Evolutionary conservation across 176 grass and related monocot species (phyloP).

Genomic region (Themeda triandra): DNA sequence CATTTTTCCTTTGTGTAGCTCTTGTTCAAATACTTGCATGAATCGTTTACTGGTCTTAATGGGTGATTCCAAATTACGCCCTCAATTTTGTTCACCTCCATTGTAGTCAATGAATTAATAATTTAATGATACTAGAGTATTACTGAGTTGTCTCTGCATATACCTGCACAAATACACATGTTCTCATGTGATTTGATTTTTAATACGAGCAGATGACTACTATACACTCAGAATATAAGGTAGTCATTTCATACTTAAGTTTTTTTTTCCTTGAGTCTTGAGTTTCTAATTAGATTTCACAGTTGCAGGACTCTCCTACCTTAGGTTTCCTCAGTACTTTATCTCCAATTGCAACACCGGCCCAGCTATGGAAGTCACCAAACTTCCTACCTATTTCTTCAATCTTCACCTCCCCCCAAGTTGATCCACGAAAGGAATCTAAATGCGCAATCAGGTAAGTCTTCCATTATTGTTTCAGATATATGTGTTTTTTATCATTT

Average conservation of each 20-base stretch:
- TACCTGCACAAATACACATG: neutral
- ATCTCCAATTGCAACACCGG: slow-evolving; percentile 48
- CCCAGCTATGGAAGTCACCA: slow-evolving; percentile 42
- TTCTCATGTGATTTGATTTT: neutral
- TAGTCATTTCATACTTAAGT: neutral
- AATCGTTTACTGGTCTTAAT: neutral
- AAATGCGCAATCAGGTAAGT: slow-evolving; percentile 35
- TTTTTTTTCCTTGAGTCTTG: neutral
- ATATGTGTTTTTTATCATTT: slow-evolving; percentile 2
- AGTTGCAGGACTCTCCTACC: slow-evolving; percentile 26
- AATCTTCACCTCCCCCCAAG: slow-evolving; percentile 53
- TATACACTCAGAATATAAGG: neutral
- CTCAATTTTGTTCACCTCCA: neutral
- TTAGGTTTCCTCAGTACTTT: slow-evolving; percentile 59
- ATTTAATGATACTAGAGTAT: neutral
- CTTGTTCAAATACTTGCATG: neutral
- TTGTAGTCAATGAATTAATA: neutral
- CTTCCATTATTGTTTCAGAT: neutral
- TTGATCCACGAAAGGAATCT: slow-evolving; percentile 45
- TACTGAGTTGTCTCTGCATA: neutral
- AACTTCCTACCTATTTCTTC: slow-evolving; percentile 46
- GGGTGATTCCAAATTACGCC: neutral
- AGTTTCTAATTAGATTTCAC: neutral
- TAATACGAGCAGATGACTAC: neutral
- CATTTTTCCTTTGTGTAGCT: neutral